Conservation (phyloP, 805 yeast genomes). For the Ogataea parapolymorpha region DNA sequence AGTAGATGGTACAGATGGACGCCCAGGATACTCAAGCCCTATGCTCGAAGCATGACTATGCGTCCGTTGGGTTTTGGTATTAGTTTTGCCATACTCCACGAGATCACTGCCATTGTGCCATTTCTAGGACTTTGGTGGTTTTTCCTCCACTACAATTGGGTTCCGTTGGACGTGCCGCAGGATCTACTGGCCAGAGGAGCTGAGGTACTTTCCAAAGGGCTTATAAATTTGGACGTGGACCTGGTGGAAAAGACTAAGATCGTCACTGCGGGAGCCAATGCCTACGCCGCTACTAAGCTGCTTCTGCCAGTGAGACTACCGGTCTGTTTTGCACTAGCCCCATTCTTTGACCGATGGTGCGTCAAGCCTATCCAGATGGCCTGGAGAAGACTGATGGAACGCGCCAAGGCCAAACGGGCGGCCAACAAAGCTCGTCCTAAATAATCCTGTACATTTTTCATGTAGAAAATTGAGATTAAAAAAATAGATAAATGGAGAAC, state of each 20-base stretch:
- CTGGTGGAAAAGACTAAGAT: constrained; percentile 27
- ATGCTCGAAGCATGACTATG: constrained; percentile 28
- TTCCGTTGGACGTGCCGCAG: constrained; percentile 47
- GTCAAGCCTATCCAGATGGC: constrained; percentile 28
- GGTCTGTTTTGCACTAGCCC: constrained; percentile 30
- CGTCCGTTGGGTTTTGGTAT: constrained; percentile 39
- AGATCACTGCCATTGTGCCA: constrained; percentile 51
- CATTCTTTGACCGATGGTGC: constrained; percentile 34
- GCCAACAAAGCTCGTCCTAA: not conserved
- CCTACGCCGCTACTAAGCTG: constrained; percentile 35
- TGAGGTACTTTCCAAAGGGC: constrained; percentile 41
- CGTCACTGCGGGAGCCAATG: constrained; percentile 35
- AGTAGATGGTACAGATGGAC: constrained; percentile 32
- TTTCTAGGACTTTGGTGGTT: constrained; percentile 49
- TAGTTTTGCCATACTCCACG: constrained; percentile 49
- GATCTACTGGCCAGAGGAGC: constrained; percentile 48
- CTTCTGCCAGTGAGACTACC: constrained; percentile 31
- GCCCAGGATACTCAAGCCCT: constrained; percentile 32
- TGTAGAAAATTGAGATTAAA: not conserved
- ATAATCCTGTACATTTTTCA: not conserved
- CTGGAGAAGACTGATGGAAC: constrained; percentile 4
- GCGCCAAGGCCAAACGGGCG: constrained; percentile 2
- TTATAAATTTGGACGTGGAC: constrained; percentile 24
- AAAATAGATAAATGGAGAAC: constrained; percentile 4
- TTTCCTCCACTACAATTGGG: constrained; percentile 40